Base-by-base conservation (phyloP, 768 basidiomycete genomes). In the Leccinum arenicola region DNA sequence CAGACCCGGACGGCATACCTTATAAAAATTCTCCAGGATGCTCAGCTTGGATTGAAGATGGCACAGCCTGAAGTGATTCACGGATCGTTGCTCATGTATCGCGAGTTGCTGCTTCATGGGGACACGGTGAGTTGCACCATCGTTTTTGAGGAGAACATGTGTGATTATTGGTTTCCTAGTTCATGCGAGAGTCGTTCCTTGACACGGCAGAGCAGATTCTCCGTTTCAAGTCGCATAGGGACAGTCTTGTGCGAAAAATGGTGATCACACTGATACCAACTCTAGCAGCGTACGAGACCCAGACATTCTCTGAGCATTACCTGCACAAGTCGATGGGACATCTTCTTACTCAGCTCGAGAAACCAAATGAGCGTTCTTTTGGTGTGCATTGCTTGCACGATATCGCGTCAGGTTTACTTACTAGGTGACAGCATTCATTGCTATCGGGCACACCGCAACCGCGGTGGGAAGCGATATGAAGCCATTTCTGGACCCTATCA, bases 181-280 rank as follows among this genome's bases (percentile, higher is more conserved):
- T 93, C 68, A 93, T 95, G 92, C 85, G 83, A 62, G 91, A 94
- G 66, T 85, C 82, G 52, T 98, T 93, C 70, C 72, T 89, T 49
- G 88, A 91, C 63, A 89, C 92, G 7, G 93, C 93, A 59, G 95
- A 98, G 55, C 86, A 91, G 63, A 92, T 98, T 50, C 79, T 98
- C 29, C 84, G 86, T 38, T 97, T 95, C 79, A 89, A 88, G 72
- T 83, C 88, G 9, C 90, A 93, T 70, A 83, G 93, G 62, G 97
- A 99, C 66, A 77, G 84, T 19, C 84, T 93, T 40, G 89, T 99
- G 59, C 87, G 94, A 48, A 91, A 92, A 73, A 94, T 93, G 78
- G 95, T 98, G 60, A 95, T 98, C 68, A 90, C 91, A 8, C 85
- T 99, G 69, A 95, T 99, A 49, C 96, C 97, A 1, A 91, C 92